Conservation (phyloP, 2,329 filamentous ascomycete species). For the Bipolaris zeicola region DNA sequence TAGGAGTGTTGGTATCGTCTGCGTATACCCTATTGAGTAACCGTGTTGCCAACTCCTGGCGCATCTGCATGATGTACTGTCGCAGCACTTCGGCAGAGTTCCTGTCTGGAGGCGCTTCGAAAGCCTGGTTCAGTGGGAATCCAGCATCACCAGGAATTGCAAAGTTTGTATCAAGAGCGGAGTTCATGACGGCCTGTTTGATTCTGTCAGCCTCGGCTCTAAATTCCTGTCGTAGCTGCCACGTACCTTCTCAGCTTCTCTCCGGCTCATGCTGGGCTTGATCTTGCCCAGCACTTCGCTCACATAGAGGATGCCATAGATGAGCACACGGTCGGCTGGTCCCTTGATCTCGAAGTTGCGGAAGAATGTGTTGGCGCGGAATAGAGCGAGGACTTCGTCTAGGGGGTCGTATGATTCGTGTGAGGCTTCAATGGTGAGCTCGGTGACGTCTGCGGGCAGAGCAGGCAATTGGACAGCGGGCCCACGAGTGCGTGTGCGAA, state of each 20-base stretch:
- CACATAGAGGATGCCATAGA: conserved; percentile 95
- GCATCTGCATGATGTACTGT: conserved; percentile 88
- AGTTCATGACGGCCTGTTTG: conserved; percentile 77
- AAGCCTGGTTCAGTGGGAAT: conserved; percentile 96
- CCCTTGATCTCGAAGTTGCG: conserved; percentile 99
- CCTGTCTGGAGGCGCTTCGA: conserved; percentile 83
- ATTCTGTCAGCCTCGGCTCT: neutral
- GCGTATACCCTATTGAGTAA: conserved; percentile 87
- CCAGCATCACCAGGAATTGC: conserved; percentile 90
- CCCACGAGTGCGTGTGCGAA: conserved; percentile 94
- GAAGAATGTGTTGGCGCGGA: conserved; percentile 98
- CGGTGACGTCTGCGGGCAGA: conserved; percentile 60
- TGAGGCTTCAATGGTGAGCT: conserved; percentile 72
- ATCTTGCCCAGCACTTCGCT: conserved; percentile 90
- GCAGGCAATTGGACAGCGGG: conserved; percentile 83
- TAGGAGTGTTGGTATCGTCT: conserved; percentile 68
- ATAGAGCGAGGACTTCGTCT: conserved; percentile 89
- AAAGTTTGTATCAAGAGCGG: conserved; percentile 91
- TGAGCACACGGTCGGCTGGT: conserved; percentile 87
- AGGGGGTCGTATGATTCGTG: conserved; percentile 94
- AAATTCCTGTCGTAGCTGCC: neutral
- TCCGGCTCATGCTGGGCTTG: conserved; percentile 70
- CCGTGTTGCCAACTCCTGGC: conserved; percentile 85
- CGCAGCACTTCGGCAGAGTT: conserved; percentile 88
- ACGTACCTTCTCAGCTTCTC: conserved; percentile 68